Conservation (phyloP, 352 stramenopile species). For the Globisporangium alternatum region DNA sequence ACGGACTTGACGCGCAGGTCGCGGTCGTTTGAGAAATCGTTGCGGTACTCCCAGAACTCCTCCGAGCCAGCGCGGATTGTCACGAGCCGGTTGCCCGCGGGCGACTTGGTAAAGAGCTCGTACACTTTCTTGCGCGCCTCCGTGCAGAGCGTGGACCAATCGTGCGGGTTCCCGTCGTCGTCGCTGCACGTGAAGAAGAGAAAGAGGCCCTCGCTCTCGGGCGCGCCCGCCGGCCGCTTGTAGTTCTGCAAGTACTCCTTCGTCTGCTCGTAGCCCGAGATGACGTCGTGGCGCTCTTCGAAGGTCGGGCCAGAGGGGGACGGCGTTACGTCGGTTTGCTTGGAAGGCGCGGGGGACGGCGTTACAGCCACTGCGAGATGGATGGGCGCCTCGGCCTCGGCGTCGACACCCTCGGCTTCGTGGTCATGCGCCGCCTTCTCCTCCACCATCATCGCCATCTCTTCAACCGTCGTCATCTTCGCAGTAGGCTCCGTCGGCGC, state of each 20-base stretch:
- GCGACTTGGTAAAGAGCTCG: constrained; percentile 52
- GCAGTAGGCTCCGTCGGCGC: constrained; percentile 4
- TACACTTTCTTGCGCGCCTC: constrained; percentile 48
- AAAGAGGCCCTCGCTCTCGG: constrained; percentile 43
- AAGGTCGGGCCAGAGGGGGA: constrained; percentile 16
- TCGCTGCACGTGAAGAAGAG: constrained; percentile 71
- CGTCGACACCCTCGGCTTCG: constrained; percentile 4
- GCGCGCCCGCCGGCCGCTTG: constrained; percentile 14
- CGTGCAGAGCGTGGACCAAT: constrained; percentile 52
- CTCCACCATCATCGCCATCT: constrained; percentile 9
- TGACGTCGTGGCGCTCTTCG: constrained; percentile 38
- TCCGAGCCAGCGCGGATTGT: constrained; percentile 53
- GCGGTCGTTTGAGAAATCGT: constrained; percentile 52
- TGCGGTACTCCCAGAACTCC: constrained; percentile 49
- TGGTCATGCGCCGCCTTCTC: constrained; percentile 21
- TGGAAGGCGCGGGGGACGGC: not conserved
- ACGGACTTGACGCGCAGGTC: constrained; percentile 64
- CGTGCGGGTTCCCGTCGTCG: constrained; percentile 31
- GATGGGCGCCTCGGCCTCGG: constrained; percentile 10
- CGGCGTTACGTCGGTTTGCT: not conserved
- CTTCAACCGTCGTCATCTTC: not conserved
- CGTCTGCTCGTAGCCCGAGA: constrained; percentile 49
- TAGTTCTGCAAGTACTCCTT: constrained; percentile 50
- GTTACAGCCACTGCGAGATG: constrained; percentile 5
- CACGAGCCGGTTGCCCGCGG: constrained; percentile 47